Conservation (phyloP, 1,284 basidiomycete genomes). For the Chalciporus sp. region DNA sequence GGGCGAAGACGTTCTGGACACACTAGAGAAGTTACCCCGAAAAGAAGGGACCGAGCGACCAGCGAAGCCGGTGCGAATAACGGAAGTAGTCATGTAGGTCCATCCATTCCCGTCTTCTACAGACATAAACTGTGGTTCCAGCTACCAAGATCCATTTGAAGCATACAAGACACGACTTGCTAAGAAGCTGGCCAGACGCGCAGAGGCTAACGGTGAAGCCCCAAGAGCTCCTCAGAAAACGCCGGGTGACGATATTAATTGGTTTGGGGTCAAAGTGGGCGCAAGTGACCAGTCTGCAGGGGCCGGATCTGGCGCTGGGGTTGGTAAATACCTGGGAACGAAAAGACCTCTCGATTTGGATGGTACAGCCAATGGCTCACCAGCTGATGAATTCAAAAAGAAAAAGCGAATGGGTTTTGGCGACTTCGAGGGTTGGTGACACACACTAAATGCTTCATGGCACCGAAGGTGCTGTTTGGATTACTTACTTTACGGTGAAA, state of each 20-base stretch:
- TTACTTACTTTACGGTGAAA: constrained; percentile 14
- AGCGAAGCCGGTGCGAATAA: constrained; percentile 78
- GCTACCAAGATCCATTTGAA: constrained; percentile 85
- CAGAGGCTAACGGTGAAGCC: constrained; percentile 44
- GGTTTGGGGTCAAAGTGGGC: constrained; percentile 83
- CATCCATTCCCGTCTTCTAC: constrained; percentile 5
- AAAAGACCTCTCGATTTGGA: constrained; percentile 49
- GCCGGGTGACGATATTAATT: constrained; percentile 68
- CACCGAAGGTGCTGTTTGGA: constrained; percentile 5
- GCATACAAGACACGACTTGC: constrained; percentile 77
- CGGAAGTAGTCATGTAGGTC: constrained; percentile 73
- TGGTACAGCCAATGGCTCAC: constrained; percentile 3
- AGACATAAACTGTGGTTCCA: constrained; percentile 28
- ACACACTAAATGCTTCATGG: constrained; percentile 9
- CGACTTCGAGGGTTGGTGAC: constrained; percentile 74
- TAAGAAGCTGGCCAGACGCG: constrained; percentile 71
- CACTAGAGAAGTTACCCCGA: constrained; percentile 79
- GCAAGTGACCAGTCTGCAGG: constrained; percentile 37
- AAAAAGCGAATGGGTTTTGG: constrained; percentile 80
- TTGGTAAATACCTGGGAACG: constrained; percentile 66
- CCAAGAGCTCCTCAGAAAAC: constrained; percentile 42
- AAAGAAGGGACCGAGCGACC: constrained; percentile 89
- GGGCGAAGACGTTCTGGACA: constrained; percentile 87
- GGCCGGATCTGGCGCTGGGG: constrained; percentile 37
- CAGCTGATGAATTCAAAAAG: constrained; percentile 60